Evolutionary conservation across 1,284 basidiomycete genomes (phyloP).

Genomic region (Marasmius oreades): DNA sequence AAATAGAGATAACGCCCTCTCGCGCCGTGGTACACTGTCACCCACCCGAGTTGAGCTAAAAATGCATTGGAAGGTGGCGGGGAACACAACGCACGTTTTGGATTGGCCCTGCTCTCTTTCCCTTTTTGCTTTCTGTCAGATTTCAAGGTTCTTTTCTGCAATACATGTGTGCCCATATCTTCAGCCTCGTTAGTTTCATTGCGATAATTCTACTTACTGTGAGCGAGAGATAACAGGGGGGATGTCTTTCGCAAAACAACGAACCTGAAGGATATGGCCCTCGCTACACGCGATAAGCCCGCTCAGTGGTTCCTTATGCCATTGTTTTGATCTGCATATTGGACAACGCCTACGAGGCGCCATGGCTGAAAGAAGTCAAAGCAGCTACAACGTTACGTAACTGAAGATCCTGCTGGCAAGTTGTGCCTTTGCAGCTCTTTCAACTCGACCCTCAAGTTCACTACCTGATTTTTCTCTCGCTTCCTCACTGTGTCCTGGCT

Average conservation of each 20-base stretch:
- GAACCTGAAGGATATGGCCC: conserved; percentile 75
- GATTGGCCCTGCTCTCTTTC: conserved; percentile 46
- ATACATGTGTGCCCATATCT: conserved; percentile 52
- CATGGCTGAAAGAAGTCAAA: conserved; percentile 33
- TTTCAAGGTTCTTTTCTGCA: conserved; percentile 62
- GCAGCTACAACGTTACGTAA: not conserved
- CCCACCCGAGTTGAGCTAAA: not conserved
- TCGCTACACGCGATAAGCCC: conserved; percentile 74
- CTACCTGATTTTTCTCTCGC: too few species aligned
- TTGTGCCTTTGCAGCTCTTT: not conserved
- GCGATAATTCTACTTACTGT: conserved; percentile 57
- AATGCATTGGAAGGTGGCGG: not conserved
- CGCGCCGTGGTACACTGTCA: conserved; percentile 75
- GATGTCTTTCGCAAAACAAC: conserved; percentile 5
- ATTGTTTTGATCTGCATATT: conserved; percentile 71
- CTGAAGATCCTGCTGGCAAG: too few species aligned
- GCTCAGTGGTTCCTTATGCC: conserved; percentile 72
- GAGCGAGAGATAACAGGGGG: not conserved
- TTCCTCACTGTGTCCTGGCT: too few species aligned
- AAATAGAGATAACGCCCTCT: conserved; percentile 76
- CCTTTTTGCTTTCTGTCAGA: conserved; percentile 48
- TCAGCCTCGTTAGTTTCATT: conserved; percentile 65
- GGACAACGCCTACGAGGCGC: conserved; percentile 56
- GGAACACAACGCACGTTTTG: conserved; percentile 41
- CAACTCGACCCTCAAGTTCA: not conserved